Conservation (phyloP, 2,329 filamentous ascomycete genomes). For the Biscogniauxia sp. region DNA sequence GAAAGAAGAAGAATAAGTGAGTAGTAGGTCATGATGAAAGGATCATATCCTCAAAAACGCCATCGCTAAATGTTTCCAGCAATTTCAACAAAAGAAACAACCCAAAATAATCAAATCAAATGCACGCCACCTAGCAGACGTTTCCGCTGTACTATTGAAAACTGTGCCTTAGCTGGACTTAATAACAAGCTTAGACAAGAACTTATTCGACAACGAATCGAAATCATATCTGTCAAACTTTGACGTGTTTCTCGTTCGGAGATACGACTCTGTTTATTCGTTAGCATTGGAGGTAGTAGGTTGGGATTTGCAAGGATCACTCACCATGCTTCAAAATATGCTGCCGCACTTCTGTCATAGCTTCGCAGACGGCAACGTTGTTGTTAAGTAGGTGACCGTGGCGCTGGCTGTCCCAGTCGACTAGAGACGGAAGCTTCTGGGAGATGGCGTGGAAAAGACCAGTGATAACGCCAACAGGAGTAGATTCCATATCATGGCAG, state of each 20-base stretch:
- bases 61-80: conserved; percentile 42
- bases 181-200: conserved; percentile 93
- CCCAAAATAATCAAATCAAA: conserved; percentile 29
- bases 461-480: conserved; percentile 92
- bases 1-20: conserved; percentile 26
- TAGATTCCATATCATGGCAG: conserved; percentile 94
- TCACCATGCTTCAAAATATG: conserved; percentile 93
- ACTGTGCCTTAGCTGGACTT: conserved; percentile 68
- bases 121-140: conserved; percentile 15
- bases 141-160: conserved; percentile 13
- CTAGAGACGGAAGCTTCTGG: conserved; percentile 88
- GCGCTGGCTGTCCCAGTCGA: conserved; percentile 90
- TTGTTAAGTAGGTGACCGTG: conserved; percentile 90
- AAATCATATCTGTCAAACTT: conserved; percentile 92
- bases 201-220: conserved; percentile 95
- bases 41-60: conserved; percentile 41
- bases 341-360: conserved; percentile 91
- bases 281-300: conserved; percentile 37
- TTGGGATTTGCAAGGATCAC: conserved; percentile 32
- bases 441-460: conserved; percentile 97
- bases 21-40: conserved; percentile 32
- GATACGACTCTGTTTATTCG: conserved; percentile 70
- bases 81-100: conserved; percentile 33
- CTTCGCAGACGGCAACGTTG: conserved; percentile 88
- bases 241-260: conserved; percentile 73